A percentile compares a stretch with the other conserved stretches of the same genome.
Conservation (phyloP, 768 basidiomycete species). For the Suillus luteus region DNA sequence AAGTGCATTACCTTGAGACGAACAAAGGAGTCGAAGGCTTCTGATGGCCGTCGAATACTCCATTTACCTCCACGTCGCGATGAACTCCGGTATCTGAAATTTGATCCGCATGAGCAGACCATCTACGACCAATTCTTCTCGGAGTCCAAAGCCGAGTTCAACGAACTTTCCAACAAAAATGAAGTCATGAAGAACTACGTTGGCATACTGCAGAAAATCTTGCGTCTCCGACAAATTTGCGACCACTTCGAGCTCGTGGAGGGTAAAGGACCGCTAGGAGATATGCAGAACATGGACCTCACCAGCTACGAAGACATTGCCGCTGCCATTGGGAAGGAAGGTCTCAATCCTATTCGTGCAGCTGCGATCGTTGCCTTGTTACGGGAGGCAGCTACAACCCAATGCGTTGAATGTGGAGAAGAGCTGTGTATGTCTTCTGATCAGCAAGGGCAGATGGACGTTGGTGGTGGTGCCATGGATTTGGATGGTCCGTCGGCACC, state of each 20-base stretch:
- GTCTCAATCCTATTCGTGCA: slow-evolving; percentile 74
- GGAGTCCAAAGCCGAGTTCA: slow-evolving; percentile 91
- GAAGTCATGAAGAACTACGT: slow-evolving; percentile 99
- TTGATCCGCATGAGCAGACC: slow-evolving; percentile 77
- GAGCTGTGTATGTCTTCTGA: slow-evolving; percentile 67
- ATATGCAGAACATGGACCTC: slow-evolving; percentile 47
- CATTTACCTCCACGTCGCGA: slow-evolving; percentile 89
- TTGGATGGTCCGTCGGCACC: slow-evolving; percentile 49
- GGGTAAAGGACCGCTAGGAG: slow-evolving; percentile 56
- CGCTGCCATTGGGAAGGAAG: slow-evolving; percentile 73
- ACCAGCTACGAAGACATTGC: slow-evolving; percentile 76
- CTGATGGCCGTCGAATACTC: slow-evolving; percentile 83
- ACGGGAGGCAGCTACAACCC: slow-evolving; percentile 83
- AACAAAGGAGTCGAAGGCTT: slow-evolving; percentile 86
- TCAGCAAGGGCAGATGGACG: slow-evolving; percentile 32
- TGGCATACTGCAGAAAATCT: slow-evolving; percentile 93
- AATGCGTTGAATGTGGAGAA: slow-evolving; percentile 84
- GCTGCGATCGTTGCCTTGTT: slow-evolving; percentile 83
- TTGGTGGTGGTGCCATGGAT: slow-evolving; percentile 48
- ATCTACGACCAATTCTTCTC: slow-evolving; percentile 89
- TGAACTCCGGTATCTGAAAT: slow-evolving; percentile 81
- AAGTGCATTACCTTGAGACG: slow-evolving; percentile 93
- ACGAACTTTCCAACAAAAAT: slow-evolving; percentile 81
- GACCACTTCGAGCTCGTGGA: slow-evolving; percentile 92
- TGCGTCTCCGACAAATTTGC: slow-evolving; percentile 96